These are phyloP conservation scores for Fusarium tanahbumbuense DNA, from an alignment of 2,329 filamentous ascomycete genomes.

Conservation along the genomic window DNA sequence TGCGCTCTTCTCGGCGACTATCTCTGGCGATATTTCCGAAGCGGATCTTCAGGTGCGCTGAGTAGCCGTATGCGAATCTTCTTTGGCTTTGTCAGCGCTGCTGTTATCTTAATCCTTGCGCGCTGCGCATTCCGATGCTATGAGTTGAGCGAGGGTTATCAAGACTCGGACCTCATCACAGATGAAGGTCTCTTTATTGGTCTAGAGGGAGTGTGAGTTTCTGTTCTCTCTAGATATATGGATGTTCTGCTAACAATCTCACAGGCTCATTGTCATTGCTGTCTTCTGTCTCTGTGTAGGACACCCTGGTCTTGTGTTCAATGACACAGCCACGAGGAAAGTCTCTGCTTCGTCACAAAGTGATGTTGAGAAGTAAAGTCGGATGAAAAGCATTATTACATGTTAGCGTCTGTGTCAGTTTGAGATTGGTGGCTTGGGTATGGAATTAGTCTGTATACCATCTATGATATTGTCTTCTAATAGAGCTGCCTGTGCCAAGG, in stretches of 20 bases:
- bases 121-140: constrained; percentile 72
- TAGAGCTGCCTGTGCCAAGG: not conserved
- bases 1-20: constrained; percentile 61
- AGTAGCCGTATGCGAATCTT: constrained; percentile 55
- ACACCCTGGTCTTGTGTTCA: constrained; percentile 53
- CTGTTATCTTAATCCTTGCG: constrained; percentile 69
- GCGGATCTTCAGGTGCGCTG: constrained; percentile 29
- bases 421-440: accelerated
- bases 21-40: constrained; percentile 54
- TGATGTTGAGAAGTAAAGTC: constrained; percentile 19
- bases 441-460: not conserved
- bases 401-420: not conserved
- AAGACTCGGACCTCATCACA: constrained; percentile 62
- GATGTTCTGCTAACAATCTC: constrained; percentile 6
- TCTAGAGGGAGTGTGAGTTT: constrained; percentile 62
- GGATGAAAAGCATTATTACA: not conserved
- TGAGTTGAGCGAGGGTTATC: constrained; percentile 72
- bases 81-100: constrained; percentile 61
- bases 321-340: not conserved
- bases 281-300: constrained; percentile 53
- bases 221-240: accelerated
- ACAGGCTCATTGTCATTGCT: constrained; percentile 52
- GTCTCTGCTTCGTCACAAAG: constrained; percentile 7
- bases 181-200: constrained; percentile 64
- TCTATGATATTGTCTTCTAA: not conserved